Evolutionary conservation across 2,329 filamentous ascomycete genomes (phyloP).

Genomic region (Paradendryphiella salina): DNA sequence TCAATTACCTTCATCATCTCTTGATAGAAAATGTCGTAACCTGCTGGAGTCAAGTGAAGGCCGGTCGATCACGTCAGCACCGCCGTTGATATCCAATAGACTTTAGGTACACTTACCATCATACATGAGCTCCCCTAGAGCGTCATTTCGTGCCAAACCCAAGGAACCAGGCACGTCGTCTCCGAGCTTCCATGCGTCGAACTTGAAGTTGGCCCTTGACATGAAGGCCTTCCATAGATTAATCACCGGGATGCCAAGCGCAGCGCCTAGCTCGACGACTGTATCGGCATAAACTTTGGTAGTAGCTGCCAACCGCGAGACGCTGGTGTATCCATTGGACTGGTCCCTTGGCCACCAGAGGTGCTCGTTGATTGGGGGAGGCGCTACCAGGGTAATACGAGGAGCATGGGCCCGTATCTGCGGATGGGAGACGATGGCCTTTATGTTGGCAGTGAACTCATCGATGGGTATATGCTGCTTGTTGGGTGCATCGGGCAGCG

Average conservation of each 20-base stretch:
- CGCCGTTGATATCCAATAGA: neutral
- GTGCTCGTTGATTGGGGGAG: slow-evolving; percentile 81
- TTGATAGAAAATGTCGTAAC: slow-evolving; percentile 60
- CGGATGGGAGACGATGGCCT: slow-evolving; percentile 71
- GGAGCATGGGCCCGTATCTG: slow-evolving; percentile 69
- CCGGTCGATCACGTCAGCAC: slow-evolving; percentile 44
- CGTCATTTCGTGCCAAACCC: slow-evolving; percentile 61
- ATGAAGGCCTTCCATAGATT: slow-evolving; percentile 83
- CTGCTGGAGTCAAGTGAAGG: slow-evolving; percentile 61
- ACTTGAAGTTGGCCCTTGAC: slow-evolving; percentile 60
- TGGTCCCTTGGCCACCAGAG: slow-evolving; percentile 58
- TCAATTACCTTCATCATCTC: slow-evolving; percentile 58
- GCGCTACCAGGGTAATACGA: slow-evolving; percentile 75
- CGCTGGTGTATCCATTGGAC: slow-evolving; percentile 41
- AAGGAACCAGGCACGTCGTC: slow-evolving; percentile 60
- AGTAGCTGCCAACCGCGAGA: slow-evolving; percentile 60
- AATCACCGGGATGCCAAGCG: slow-evolving; percentile 63
- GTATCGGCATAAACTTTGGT: slow-evolving; percentile 69
- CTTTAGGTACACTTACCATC: slow-evolving; percentile 54
- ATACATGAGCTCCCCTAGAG: slow-evolving; percentile 55
- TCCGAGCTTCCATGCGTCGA: slow-evolving; percentile 44
- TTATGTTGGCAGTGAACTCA: slow-evolving; percentile 73
- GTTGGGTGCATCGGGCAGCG: slow-evolving; percentile 63
- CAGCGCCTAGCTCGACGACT: slow-evolving; percentile 63
- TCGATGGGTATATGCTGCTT: slow-evolving; percentile 78